These are phyloP conservation scores for Colletotrichum musae DNA, from an alignment of 2,329 filamentous ascomycete species.

Conservation along the genomic window DNA sequence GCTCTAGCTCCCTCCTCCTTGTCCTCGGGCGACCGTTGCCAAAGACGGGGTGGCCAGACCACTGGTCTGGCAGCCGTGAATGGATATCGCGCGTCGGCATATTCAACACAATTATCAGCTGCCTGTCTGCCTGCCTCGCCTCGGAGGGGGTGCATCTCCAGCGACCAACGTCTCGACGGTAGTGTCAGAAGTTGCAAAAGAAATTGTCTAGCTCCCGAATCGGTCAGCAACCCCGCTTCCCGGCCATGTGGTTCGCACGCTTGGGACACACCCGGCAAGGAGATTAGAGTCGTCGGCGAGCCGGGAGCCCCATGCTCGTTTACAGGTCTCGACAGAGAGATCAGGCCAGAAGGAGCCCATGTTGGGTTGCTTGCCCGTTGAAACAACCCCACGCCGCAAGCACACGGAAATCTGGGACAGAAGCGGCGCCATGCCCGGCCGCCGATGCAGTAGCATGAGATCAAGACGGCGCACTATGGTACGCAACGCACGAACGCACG, in stretches of 20 bases:
- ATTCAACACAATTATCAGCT: conserved; percentile 12
- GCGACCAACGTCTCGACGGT: conserved; percentile 26
- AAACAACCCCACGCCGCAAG: conserved; percentile 34
- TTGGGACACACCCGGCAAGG: conserved; percentile 18
- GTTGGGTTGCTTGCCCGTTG: conserved; percentile 29
- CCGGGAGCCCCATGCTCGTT: conserved; percentile 29
- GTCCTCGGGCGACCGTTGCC: conserved; percentile 15
- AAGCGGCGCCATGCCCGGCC: conserved; percentile 31
- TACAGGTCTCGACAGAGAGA: conserved; percentile 18
- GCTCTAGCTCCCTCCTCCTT: not conserved
- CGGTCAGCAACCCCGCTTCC: conserved; percentile 35
- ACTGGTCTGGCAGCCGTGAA: not conserved
- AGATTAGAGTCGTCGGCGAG: conserved; percentile 22
- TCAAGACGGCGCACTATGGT: conserved; percentile 1
- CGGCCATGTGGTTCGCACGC: conserved; percentile 29
- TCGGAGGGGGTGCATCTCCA: conserved; percentile 2
- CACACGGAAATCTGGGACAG: conserved; percentile 26
- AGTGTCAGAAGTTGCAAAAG: conserved; percentile 32
- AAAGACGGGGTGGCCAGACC: conserved; percentile 16
- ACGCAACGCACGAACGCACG: conserved; percentile 17
- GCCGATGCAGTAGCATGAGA: conserved; percentile 17
- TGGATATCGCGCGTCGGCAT: conserved; percentile 4
- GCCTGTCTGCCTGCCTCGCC: not conserved
- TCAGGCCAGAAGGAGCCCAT: conserved; percentile 25
- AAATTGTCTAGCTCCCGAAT: conserved; percentile 31